Conservation (phyloP, 306 rosid species). For the Prunus salicina region DNA sequence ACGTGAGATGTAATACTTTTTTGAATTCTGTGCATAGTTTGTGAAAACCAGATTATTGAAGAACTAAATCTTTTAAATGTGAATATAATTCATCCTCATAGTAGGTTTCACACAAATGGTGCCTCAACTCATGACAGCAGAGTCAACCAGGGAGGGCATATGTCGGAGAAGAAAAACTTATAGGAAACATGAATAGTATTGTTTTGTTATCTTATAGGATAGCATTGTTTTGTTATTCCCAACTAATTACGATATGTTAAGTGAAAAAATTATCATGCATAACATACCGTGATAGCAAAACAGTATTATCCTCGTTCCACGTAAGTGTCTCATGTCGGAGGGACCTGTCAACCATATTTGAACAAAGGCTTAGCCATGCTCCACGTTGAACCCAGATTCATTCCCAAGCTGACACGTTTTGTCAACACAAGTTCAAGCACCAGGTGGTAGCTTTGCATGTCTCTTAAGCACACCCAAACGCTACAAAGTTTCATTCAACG, state of each 20-base stretch:
- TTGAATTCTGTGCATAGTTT: too few relatives aligned
- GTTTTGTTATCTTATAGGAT: too few relatives aligned
- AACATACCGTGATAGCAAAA: too few relatives aligned
- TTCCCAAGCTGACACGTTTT: conserved; percentile 26
- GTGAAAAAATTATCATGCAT: accelerated
- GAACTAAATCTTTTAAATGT: too few relatives aligned
- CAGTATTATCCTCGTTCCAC: too few relatives aligned
- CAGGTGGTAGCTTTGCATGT: conserved; percentile 1
- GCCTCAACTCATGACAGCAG: background rate
- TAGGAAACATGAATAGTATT: too few relatives aligned
- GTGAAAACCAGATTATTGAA: too few relatives aligned
- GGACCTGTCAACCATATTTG: background rate
- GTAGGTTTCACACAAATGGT: too few relatives aligned
- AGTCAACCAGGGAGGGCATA: background rate
- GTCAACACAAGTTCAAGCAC: background rate
- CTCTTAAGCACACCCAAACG: conserved; percentile 25
- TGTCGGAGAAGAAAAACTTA: background rate
- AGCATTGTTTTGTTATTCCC: too few relatives aligned
- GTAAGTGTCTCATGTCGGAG: background rate
- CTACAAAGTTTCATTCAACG: background rate
- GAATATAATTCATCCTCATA: too few relatives aligned
- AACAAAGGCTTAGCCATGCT: conserved; percentile 3
- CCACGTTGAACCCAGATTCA: conserved; percentile 33
- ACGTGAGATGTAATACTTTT: too few relatives aligned
- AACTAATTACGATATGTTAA: accelerated